A percentile compares a stretch with the other conserved stretches of the same genome.
phyloP scores from a whole-genome alignment of 305 asterid genomes.

The Salvia sclarea region DNA sequence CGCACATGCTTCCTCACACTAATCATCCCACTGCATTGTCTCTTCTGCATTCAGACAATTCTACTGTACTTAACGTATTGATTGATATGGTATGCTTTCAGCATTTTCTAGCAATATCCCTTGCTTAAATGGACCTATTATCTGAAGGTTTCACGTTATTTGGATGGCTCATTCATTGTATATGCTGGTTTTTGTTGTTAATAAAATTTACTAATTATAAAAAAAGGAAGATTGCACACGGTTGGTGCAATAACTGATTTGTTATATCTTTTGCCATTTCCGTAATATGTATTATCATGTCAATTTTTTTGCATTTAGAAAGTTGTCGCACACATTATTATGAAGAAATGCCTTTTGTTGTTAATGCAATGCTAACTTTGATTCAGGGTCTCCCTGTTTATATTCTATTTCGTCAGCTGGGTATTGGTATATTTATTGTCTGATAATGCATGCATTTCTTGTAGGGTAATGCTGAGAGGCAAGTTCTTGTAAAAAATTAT shows the following conservation, averaged over 20 bases:
- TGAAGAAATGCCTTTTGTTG: slow-evolving; percentile 23
- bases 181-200: not conserved
- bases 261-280: slow-evolving; percentile 6
- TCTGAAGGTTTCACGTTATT: not conserved
- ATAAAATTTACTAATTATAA: not conserved
- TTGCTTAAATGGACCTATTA: not conserved
- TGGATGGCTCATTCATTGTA: not conserved
- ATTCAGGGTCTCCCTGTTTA: slow-evolving; percentile 13
- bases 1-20: slow-evolving; percentile 94
- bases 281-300: not conserved
- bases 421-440: slow-evolving; percentile 12
- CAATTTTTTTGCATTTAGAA: slow-evolving; percentile 16
- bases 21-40: slow-evolving; percentile 80
- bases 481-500: slow-evolving; percentile 89
- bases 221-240: not conserved
- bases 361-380: slow-evolving; percentile 20
- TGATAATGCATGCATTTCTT: slow-evolving; percentile 29
- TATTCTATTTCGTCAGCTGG: slow-evolving; percentile 23
- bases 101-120: slow-evolving; percentile 20
- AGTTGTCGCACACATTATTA: not conserved
- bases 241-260: not conserved
- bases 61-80: slow-evolving; percentile 75
- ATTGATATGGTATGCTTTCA: slow-evolving; percentile 71
- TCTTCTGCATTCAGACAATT: slow-evolving; percentile 66
- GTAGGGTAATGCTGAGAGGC: slow-evolving; percentile 86